phyloP scores from a whole-genome alignment of 1,284 basidiomycete species.

The Boletellus sp. region DNA sequence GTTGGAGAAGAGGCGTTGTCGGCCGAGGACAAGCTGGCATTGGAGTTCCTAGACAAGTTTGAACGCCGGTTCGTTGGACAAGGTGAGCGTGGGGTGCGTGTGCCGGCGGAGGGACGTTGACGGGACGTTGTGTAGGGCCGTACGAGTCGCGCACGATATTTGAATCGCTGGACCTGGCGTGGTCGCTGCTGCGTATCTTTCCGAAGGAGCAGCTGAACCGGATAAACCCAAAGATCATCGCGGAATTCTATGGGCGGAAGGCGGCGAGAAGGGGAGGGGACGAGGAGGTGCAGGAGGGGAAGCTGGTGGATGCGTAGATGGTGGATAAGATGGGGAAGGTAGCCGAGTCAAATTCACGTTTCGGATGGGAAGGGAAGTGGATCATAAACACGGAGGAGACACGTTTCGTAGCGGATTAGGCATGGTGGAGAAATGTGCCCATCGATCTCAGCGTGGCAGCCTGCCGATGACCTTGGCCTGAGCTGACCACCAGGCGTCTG shows the following conservation, averaged over 20 bases:
- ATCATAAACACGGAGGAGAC: conserved; percentile 1
- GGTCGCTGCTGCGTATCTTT: conserved; percentile 96
- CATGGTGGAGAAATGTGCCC: background rate
- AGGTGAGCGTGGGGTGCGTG: conserved; percentile 43
- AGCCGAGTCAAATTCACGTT: conserved; percentile 13
- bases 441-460: conserved; percentile 28
- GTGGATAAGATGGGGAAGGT: conserved; percentile 22
- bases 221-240: conserved; percentile 88
- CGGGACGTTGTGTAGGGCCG: conserved; percentile 51
- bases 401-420: conserved; percentile 20
- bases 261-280: conserved; percentile 58
- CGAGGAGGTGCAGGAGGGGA: conserved; percentile 45
- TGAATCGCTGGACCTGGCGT: conserved; percentile 95
- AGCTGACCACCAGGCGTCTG: conserved; percentile 25
- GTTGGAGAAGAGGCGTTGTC: conserved; percentile 98
- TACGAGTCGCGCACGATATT: conserved; percentile 97
- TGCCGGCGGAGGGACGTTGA: conserved; percentile 4
- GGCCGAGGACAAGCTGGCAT: conserved; percentile 87
- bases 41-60: conserved; percentile 93
- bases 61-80: conserved; percentile 94
- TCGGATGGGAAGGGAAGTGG: conserved; percentile 5
- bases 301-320: conserved; percentile 55
- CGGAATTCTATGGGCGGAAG: conserved; percentile 83
- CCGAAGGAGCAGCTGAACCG: conserved; percentile 98
- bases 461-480: conserved; percentile 20